These are phyloP conservation scores for Globisporangium apiculatum DNA, from an alignment of 352 stramenopile genomes.

Conservation along the genomic window DNA sequence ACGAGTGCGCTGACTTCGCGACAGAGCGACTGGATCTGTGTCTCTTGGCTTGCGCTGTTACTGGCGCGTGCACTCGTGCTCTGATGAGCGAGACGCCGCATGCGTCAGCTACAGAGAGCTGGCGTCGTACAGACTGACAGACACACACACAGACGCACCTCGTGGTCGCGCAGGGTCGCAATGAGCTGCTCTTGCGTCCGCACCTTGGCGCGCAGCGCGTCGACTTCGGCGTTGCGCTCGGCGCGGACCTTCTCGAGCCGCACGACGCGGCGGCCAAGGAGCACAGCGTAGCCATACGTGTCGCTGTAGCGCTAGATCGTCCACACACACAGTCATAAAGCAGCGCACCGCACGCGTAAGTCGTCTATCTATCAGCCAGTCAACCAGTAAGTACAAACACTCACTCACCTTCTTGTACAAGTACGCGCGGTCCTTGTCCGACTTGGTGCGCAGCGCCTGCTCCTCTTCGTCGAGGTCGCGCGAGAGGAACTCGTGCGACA, in stretches of 20 bases:
- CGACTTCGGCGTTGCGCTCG: slow-evolving; percentile 34
- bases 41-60: slow-evolving; percentile 32
- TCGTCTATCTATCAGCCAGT: too few species aligned
- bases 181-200: slow-evolving; percentile 51
- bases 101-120: background rate
- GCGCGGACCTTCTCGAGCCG: slow-evolving; percentile 31
- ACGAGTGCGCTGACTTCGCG: slow-evolving; percentile 48
- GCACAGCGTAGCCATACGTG: slow-evolving; percentile 51
- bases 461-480: slow-evolving; percentile 60
- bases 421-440: slow-evolving; percentile 47
- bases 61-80: slow-evolving; percentile 11
- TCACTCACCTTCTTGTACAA: slow-evolving; percentile 70
- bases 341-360: background rate
- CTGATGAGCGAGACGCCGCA: slow-evolving; percentile 33
- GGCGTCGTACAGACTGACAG: slow-evolving; percentile 7
- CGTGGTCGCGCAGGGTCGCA: slow-evolving; percentile 33
- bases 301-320: slow-evolving; percentile 52
- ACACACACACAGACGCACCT: slow-evolving; percentile 16
- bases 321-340: background rate
- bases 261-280: slow-evolving; percentile 35
- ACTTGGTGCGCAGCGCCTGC: slow-evolving; percentile 42
- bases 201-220: slow-evolving; percentile 39
- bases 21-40: slow-evolving; percentile 46
- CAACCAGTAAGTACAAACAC: background rate
- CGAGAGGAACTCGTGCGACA: slow-evolving; percentile 52